Base-by-base conservation (phyloP, 2,329 filamentous ascomycete genomes). In the Pseudogymnoascus sp. region DNA sequence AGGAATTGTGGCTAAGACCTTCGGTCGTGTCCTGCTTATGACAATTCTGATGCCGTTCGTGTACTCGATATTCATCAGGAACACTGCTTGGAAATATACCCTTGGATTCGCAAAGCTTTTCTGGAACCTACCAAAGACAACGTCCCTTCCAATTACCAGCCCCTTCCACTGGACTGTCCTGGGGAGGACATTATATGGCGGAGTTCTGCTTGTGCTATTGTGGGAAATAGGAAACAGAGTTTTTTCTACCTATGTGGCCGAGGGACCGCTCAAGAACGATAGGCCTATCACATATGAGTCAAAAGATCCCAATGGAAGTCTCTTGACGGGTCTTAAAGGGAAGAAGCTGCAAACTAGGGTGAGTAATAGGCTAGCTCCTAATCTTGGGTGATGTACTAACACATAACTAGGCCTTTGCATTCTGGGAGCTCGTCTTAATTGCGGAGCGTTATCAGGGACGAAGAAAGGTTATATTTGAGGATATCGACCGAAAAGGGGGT, bases 341-440 rank as follows among this genome's bases (percentile, higher is more conserved):
- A 95, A 92, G 77, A 95, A 93, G 74, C 81, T 90, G 8, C 80
- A 90, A 9, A 86, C 90, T 65, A 87, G 85, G 76, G 88, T 89
- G 76, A 70, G 80, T 73, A 13, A 7, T 10, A 13, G 33, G 1
- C 28, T n/a, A 31, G 6, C 19, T 5, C 42, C 28, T 0, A 40
- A n/a, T 35, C 40, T 42, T 44, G 40, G 15, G 28, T 35, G 35
- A 2, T 38, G 26, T 33, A 35, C 70, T 73, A 65, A 71, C 53
- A 19, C 19, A 42, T 19, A n/a, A 21, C 1, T 65, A 90, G 83
- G 83, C 86, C 0, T 96, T 96, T 74, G 93, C 93, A 15, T 89
- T 96, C 75, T 96, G 93, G 93, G 93, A 97, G 72, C 79, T 97
- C 28, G 85, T 86, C 31, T 82, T 90, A 63, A 96, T 97, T 69